phyloP scores from a whole-genome alignment of 148 eudicot species.

The Rhododendron ovatum region DNA sequence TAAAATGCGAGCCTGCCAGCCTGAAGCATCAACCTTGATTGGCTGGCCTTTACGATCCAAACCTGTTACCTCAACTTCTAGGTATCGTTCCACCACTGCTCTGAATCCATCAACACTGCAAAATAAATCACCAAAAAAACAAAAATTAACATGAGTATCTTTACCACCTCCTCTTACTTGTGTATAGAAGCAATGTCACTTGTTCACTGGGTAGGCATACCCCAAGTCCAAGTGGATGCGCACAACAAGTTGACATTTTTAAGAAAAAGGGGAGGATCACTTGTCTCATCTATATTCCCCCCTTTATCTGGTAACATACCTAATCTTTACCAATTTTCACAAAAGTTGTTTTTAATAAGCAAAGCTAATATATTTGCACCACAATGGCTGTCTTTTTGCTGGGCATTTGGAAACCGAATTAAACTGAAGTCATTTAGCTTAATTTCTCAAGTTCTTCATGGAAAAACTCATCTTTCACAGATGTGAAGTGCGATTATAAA shows the following conservation, averaged over 20 bases:
- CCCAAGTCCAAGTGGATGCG: neutral
- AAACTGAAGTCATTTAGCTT: neutral
- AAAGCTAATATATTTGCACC: neutral
- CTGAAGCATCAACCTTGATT: conserved; percentile 67
- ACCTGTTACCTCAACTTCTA: conserved; percentile 85
- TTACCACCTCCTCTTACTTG: too few species aligned
- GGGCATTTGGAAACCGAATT: neutral
- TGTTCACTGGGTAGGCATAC: neutral
- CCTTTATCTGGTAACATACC: neutral
- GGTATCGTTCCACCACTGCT: conserved; percentile 80
- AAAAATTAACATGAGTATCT: too few species aligned
- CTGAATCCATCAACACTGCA: conserved; percentile 87
- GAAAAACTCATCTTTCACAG: too few species aligned
- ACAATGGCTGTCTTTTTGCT: neutral
- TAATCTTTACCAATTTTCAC: neutral
- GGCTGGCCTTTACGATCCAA: conserved; percentile 70
- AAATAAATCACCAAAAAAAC: conserved; percentile 10
- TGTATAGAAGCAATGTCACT: too few species aligned
- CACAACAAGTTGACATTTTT: too few species aligned
- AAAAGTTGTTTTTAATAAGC: neutral
- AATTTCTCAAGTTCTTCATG: neutral
- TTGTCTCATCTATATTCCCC: neutral
- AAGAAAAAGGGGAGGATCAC: neutral
- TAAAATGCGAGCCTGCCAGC: conserved; percentile 99
- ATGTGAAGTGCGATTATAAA: too few species aligned